Evolutionary conservation across 257 asterid species (phyloP).

Genomic region (Nicotiana paniculata): DNA sequence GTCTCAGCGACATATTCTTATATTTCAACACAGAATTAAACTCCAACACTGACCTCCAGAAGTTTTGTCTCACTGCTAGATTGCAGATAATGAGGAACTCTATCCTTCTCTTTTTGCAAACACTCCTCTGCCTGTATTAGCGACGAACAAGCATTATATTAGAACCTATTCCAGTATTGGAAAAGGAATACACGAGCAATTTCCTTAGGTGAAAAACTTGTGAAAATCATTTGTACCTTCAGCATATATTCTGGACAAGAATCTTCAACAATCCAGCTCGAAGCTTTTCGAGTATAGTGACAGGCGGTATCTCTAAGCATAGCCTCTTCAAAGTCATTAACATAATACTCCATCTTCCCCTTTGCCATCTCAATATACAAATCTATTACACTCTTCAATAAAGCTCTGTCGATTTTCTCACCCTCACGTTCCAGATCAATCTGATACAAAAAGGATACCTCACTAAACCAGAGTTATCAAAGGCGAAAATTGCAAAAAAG

Average conservation of each 20-base stretch:
- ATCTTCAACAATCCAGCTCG: constrained; percentile 56
- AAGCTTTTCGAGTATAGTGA: constrained; percentile 63
- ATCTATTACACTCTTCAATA: constrained; percentile 44
- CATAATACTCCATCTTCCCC: constrained; percentile 55
- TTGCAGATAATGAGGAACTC: constrained; percentile 54
- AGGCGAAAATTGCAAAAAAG: no score
- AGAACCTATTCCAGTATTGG: neutral
- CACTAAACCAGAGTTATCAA: neutral
- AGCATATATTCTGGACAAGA: constrained; percentile 64
- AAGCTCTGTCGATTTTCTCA: constrained; percentile 56
- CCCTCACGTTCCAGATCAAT: constrained; percentile 65
- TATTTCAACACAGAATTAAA: constrained; percentile 1
- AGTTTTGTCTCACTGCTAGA: constrained; percentile 46
- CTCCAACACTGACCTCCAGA: constrained; percentile 49
- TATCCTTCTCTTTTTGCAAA: constrained; percentile 46
- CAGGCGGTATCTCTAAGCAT: constrained; percentile 45
- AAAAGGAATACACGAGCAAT: neutral
- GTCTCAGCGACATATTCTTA: neutral
- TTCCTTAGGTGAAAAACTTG: neutral
- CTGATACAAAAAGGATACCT: constrained; percentile 16
- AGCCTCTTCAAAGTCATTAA: constrained; percentile 50
- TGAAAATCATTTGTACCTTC: constrained; percentile 23
- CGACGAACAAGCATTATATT: constrained; percentile 9
- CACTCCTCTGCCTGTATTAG: constrained; percentile 53
- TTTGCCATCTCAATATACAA: constrained; percentile 64